Conservation (phyloP, 2,329 filamentous ascomycete genomes). For the Pseudocercospora musae region DNA sequence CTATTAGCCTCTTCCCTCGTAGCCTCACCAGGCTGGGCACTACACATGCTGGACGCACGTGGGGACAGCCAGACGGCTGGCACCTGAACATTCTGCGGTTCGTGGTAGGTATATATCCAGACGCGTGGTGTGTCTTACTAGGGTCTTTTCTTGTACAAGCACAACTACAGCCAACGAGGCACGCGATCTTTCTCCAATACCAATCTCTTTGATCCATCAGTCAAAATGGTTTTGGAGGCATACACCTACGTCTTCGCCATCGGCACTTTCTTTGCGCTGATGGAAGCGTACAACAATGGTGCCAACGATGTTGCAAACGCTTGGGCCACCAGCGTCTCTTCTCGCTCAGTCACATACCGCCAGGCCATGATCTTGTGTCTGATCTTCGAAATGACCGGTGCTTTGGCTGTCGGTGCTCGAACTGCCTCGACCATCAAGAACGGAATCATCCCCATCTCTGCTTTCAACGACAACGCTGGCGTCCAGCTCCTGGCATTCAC, state of each 20-base stretch:
- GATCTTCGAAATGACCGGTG: conserved; percentile 52
- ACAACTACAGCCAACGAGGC: background rate
- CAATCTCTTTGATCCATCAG: background rate
- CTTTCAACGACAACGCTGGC: conserved; percentile 49
- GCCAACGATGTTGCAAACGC: conserved; percentile 52
- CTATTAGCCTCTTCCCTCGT: background rate
- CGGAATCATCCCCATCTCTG: conserved; percentile 51
- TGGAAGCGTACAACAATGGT: conserved; percentile 64
- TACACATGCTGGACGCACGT: background rate
- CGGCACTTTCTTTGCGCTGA: conserved; percentile 60
- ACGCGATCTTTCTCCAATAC: background rate
- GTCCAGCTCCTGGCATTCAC: conserved; percentile 45
- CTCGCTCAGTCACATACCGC: conserved; percentile 50
- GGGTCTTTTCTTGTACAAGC: background rate
- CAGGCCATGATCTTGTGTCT: conserved; percentile 50
- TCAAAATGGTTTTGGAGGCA: conserved; percentile 3
- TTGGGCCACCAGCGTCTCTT: conserved; percentile 52
- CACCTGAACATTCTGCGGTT: background rate
- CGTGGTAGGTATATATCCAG: background rate
- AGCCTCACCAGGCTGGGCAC: background rate
- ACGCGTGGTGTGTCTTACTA: background rate
- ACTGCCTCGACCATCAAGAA: conserved; percentile 61
- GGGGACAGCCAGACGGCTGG: background rate
- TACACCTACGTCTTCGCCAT: conserved; percentile 51
- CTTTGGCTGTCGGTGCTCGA: conserved; percentile 49